These are phyloP conservation scores for Tricholoma matsutake DNA, from an alignment of 768 basidiomycete species.

Conservation along the genomic window DNA sequence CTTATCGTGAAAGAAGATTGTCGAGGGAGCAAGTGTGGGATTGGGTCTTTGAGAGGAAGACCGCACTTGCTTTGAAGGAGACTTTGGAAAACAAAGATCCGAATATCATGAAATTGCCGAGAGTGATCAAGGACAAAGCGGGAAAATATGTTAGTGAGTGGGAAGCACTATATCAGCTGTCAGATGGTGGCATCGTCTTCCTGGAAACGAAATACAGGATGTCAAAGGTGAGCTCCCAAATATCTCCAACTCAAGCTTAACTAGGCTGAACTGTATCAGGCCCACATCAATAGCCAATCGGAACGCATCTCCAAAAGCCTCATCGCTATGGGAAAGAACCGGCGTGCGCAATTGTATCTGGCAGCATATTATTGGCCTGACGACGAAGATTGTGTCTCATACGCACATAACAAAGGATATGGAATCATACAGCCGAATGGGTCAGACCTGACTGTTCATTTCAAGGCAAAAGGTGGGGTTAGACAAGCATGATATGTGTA, in stretches of 20 bases:
- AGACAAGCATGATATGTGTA: slow-evolving; percentile 1
- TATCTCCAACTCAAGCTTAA: slow-evolving; percentile 3
- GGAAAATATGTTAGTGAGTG: slow-evolving; percentile 10
- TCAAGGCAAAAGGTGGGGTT: slow-evolving; percentile 4
- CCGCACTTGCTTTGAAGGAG: slow-evolving; percentile 4
- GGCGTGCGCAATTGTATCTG: neutral
- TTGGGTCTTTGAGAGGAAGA: slow-evolving; percentile 2
- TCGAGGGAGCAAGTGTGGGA: slow-evolving; percentile 2
- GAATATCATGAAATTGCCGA: too few relatives aligned
- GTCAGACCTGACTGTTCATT: slow-evolving; percentile 2
- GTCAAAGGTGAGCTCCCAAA: slow-evolving; percentile 8
- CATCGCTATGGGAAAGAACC: slow-evolving; percentile 1
- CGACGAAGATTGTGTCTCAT: slow-evolving; percentile 1
- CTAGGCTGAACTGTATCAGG: slow-evolving; percentile 5
- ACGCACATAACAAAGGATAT: slow-evolving; percentile 2
- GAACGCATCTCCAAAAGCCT: slow-evolving; percentile 1
- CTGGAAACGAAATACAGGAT: slow-evolving; percentile 8
- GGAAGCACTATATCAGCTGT: slow-evolving; percentile 9
- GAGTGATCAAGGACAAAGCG: too few relatives aligned
- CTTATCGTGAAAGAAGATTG: slow-evolving; percentile 4
- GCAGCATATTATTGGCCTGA: slow-evolving; percentile 3
- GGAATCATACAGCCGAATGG: slow-evolving; percentile 2
- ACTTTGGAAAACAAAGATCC: too few relatives aligned
- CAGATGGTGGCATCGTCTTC: too few relatives aligned
- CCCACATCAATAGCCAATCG: slow-evolving; percentile 1